Percentiles rank a stretch among this genome's conserved stretches.
These are phyloP conservation scores for Dothidotthia symphoricarpi DNA, from an alignment of 2,329 filamentous ascomycete genomes.

Conservation along the genomic window DNA sequence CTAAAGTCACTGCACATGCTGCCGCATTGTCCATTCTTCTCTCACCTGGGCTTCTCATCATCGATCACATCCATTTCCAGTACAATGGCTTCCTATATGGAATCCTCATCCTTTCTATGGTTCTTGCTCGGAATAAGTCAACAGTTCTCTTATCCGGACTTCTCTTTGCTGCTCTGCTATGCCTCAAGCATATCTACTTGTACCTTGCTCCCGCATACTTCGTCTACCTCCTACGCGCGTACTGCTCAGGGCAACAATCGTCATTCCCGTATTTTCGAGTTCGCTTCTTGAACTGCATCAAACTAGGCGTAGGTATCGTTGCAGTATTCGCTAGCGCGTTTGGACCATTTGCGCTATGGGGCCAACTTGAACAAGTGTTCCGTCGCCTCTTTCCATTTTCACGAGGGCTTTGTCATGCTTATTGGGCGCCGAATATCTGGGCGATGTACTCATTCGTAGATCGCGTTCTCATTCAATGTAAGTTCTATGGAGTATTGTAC, in stretches of 20 bases:
- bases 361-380: conserved; percentile 79
- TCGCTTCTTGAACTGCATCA: conserved; percentile 74
- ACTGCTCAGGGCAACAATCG: conserved; percentile 78
- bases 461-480: conserved; percentile 76
- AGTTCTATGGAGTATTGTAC: conserved; percentile 30
- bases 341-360: conserved; percentile 79
- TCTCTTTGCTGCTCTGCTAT: conserved; percentile 79
- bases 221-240: conserved; percentile 82
- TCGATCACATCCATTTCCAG: conserved; percentile 98
- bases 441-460: conserved; percentile 93
- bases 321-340: conserved; percentile 77
- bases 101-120: conserved; percentile 79
- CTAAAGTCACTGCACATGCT: conserved; percentile 77
- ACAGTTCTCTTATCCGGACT: conserved; percentile 76
- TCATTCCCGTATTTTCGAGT: conserved; percentile 67
- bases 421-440: conserved; percentile 98
- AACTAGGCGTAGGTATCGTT: conserved; percentile 72
- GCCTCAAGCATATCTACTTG: conserved; percentile 97
- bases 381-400: conserved; percentile 91
- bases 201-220: conserved; percentile 97
- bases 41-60: conserved; percentile 90
- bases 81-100: conserved; percentile 98
- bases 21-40: conserved; percentile 85
- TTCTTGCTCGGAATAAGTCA: conserved; percentile 72
- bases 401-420: conserved; percentile 89